Conservation (phyloP, 345 rosid genomes). For the Zanthoxylum bungeanum region DNA sequence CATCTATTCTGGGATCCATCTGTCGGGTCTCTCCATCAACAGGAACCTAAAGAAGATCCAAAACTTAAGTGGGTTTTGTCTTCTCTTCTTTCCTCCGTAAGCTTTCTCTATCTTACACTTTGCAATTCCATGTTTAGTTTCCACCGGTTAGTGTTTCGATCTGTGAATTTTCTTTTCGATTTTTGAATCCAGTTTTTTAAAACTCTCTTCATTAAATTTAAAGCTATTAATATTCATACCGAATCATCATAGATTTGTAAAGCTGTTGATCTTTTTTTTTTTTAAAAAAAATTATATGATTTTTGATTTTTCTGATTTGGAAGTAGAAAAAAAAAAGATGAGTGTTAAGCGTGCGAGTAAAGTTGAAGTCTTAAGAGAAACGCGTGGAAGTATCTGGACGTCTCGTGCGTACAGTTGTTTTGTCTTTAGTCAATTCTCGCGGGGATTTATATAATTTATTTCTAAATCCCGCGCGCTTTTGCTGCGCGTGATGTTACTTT, state of each 20-base stretch:
- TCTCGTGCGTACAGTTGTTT: constrained; percentile 15
- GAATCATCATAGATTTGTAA: too few species aligned
- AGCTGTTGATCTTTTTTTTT: too few species aligned
- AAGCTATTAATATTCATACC: not conserved
- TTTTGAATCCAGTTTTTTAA: not conserved
- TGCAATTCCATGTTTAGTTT: not conserved
- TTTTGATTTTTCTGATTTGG: not conserved
- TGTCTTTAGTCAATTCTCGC: not conserved
- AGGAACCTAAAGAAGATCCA: not conserved
- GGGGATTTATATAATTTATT: not conserved
- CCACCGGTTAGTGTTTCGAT: not conserved
- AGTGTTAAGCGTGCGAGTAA: too few species aligned
- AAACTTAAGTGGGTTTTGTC: not conserved
- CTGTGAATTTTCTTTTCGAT: not conserved
- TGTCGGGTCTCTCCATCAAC: not conserved
- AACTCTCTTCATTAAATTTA: not conserved
- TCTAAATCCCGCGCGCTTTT: not conserved
- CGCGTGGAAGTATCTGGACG: constrained; percentile 20
- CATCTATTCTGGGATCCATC: too few species aligned
- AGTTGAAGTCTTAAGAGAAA: not conserved
- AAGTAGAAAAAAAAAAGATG: not conserved
- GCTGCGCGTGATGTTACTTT: not conserved
- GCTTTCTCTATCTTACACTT: not conserved
- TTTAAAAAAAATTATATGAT: too few species aligned
- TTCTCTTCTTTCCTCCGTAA: not conserved